A percentile compares a stretch with the other conserved stretches of the same genome.
Evolutionary conservation across 352 stramenopile species (phyloP).

Genomic region (Phytophthora capsici): DNA sequence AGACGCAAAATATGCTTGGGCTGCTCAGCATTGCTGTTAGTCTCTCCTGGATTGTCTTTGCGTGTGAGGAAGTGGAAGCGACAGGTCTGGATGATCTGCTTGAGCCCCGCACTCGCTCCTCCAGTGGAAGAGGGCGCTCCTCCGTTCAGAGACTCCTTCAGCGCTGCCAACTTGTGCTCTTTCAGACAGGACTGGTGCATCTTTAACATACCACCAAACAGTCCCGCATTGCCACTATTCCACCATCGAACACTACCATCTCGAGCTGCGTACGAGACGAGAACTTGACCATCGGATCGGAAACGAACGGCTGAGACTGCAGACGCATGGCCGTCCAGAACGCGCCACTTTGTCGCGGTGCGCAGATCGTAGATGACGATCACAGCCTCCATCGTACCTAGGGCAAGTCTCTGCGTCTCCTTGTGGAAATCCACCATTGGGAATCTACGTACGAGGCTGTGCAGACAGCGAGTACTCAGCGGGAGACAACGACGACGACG

Average conservation of each 20-base stretch:
- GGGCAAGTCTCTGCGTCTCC: conserved; percentile 82
- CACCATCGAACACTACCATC: conserved; percentile 85
- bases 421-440: conserved; percentile 91
- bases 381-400: conserved; percentile 88
- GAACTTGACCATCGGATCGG: conserved; percentile 72
- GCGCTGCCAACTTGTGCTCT: conserved; percentile 73
- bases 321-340: conserved; percentile 81
- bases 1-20: conserved; percentile 68
- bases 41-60: conserved; percentile 44
- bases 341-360: conserved; percentile 89
- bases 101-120: conserved; percentile 67
- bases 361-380: conserved; percentile 91
- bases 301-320: conserved; percentile 79
- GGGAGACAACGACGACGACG: conserved; percentile 77
- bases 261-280: conserved; percentile 84
- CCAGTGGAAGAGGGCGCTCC: conserved; percentile 57
- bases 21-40: conserved; percentile 28
- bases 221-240: conserved; percentile 79
- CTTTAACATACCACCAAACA: conserved; percentile 88
- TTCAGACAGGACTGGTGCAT: conserved; percentile 90
- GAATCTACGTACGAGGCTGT: conserved; percentile 83
- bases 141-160: conserved; percentile 45
- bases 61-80: conserved; percentile 81
- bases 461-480: conserved; percentile 80
- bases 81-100: conserved; percentile 87